Percentiles rank a stretch among this genome's conserved stretches.
Evolutionary conservation across 2,329 filamentous ascomycete species (phyloP).

Genomic region (Penicillium sp.): DNA sequence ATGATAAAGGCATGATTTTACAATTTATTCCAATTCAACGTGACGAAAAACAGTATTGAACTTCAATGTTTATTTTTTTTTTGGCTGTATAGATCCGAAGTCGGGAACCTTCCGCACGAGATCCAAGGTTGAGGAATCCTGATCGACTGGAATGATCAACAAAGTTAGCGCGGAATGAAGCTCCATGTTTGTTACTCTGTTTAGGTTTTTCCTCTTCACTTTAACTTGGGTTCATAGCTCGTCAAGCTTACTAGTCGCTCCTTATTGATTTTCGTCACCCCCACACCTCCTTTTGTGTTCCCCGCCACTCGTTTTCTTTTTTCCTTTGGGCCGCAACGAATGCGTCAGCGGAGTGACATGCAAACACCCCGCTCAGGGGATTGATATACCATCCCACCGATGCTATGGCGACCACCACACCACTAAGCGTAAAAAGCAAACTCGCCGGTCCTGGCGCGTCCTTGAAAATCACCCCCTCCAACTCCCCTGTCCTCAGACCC

Average conservation of each 20-base stretch:
- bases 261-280: constrained; percentile 3
- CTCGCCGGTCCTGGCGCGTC: constrained; percentile 33
- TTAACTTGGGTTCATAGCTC: background rate
- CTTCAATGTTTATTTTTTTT: background rate
- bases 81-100: background rate
- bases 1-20: too few relatives aligned
- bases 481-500: constrained; percentile 68
- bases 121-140: constrained; percentile 10
- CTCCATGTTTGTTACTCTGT: constrained; percentile 13
- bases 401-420: constrained; percentile 40
- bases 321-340: constrained; percentile 17
- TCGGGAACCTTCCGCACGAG: background rate
- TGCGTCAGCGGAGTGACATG: constrained; percentile 31
- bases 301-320: constrained; percentile 6
- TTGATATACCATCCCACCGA: constrained; percentile 26
- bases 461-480: constrained; percentile 72
- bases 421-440: constrained; percentile 37
- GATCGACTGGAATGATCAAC: constrained; percentile 25
- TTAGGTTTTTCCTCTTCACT: background rate
- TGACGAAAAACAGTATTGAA: background rate
- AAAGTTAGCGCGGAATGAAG: constrained; percentile 18
- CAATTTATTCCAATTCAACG: too few relatives aligned
- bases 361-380: constrained; percentile 27
- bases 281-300: constrained; percentile 5
- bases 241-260: background rate